Conservation (phyloP, 306 rosid genomes). For the Prunus persica region DNA sequence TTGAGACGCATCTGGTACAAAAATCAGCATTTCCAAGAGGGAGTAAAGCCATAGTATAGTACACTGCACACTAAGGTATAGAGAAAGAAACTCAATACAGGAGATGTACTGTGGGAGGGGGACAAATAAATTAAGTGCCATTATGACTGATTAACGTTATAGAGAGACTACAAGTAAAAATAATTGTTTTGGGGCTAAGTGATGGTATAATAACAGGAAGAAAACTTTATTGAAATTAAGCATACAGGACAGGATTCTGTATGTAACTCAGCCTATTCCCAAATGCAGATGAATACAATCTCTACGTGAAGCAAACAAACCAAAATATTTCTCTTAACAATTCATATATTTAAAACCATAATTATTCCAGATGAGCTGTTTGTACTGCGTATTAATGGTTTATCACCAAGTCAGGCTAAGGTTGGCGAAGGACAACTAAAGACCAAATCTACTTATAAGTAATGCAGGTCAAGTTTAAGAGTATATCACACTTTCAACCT, state of each 20-base stretch:
- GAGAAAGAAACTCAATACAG: no score
- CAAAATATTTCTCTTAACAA: neutral
- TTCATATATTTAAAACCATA: neutral
- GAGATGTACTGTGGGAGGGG: no score
- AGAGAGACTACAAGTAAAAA: no score
- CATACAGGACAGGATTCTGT: neutral
- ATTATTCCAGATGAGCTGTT: neutral
- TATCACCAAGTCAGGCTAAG: neutral
- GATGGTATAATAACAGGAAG: no score
- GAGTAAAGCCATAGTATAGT: no score
- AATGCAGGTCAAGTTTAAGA: neutral
- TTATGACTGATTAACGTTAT: no score
- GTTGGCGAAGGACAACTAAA: neutral
- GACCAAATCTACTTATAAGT: neutral
- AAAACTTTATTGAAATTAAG: no score
- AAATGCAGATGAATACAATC: neutral
- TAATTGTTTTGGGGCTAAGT: no score
- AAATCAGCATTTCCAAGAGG: no score
- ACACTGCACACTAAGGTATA: no score
- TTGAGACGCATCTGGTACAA: no score
- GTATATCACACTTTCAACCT: neutral
- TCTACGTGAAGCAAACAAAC: neutral
- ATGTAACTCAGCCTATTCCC: neutral
- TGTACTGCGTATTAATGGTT: neutral
- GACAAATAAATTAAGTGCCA: no score